Conservation (phyloP, 805 yeast species). For the Ogataea pignaliae region DNA sequence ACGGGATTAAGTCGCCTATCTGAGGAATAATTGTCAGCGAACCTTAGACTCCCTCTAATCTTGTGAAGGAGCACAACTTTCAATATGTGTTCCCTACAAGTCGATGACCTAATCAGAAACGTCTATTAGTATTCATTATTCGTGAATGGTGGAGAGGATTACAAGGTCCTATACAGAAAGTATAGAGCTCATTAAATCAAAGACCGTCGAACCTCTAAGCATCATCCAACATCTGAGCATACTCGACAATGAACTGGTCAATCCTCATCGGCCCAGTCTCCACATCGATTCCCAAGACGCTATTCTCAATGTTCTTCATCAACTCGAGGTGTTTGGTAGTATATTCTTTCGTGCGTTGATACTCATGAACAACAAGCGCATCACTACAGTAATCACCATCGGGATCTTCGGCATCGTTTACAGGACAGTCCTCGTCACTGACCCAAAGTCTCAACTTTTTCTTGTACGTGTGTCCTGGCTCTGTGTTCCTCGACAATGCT, state of each 20-base stretch:
- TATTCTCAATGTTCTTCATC: constrained; percentile 7
- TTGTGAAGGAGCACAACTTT: too few relatives aligned
- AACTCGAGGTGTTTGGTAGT: constrained; percentile 22
- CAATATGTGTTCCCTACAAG: too few relatives aligned
- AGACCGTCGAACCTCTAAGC: too few relatives aligned
- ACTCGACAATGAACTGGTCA: constrained; percentile 23
- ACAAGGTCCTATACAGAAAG: too few relatives aligned
- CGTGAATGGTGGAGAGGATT: too few relatives aligned
- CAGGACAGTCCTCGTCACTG: constrained; percentile 22
- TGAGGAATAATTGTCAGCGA: too few relatives aligned
- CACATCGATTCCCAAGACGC: constrained; percentile 10
- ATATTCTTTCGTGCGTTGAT: constrained; percentile 25
- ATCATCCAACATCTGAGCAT: constrained; percentile 19
- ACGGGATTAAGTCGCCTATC: too few relatives aligned
- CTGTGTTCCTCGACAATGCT: constrained; percentile 32
- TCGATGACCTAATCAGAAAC: too few relatives aligned
- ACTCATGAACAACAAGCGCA: constrained; percentile 28
- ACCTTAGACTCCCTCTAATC: too few relatives aligned
- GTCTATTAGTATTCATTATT: too few relatives aligned
- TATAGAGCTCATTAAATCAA: too few relatives aligned
- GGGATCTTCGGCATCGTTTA: constrained; percentile 21
- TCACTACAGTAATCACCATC: constrained; percentile 29
- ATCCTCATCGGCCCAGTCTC: constrained; percentile 26
- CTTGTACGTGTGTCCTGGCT: constrained; percentile 39
- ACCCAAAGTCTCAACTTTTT: constrained; percentile 59